Conservation (phyloP, 2,329 filamentous ascomycete species). For the Aspergillus aculeatinus region DNA sequence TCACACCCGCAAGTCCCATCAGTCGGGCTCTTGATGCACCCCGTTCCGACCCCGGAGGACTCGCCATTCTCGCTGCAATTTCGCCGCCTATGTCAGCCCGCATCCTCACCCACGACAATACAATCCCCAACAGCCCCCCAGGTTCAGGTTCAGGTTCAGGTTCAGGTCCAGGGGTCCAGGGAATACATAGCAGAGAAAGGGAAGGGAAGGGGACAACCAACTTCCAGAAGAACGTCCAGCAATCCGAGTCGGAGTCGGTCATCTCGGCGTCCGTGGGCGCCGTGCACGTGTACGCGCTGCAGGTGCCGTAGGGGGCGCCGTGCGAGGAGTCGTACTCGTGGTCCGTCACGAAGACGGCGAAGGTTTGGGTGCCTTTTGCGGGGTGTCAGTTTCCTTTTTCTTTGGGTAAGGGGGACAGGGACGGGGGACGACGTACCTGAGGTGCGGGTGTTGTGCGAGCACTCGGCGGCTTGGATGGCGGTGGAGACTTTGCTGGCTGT, state of each 20-base stretch:
- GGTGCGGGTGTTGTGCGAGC: slow-evolving; percentile 40
- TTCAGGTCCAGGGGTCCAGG: no score
- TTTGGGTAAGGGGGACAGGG: neutral
- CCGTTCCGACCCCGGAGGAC: slow-evolving; percentile 23
- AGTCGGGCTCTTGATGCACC: slow-evolving; percentile 42
- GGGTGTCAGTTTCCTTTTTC: no score
- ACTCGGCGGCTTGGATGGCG: slow-evolving; percentile 42
- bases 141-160: no score
- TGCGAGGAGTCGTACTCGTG: slow-evolving; percentile 46
- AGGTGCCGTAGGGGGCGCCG: slow-evolving; percentile 52
- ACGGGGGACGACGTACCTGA: slow-evolving; percentile 20
- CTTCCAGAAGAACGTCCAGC: slow-evolving; percentile 47
- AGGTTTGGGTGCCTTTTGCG: slow-evolving; percentile 31
- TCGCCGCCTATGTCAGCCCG: neutral
- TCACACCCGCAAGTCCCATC: slow-evolving; percentile 45
- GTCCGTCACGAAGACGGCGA: slow-evolving; percentile 43
- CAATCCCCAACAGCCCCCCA: no score
- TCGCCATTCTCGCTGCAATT: slow-evolving; percentile 16
- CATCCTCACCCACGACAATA: neutral
- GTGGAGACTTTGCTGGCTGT: slow-evolving; percentile 35
- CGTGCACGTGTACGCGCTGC: slow-evolving; percentile 44
- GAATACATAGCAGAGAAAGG: no score
- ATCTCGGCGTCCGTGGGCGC: slow-evolving; percentile 33
- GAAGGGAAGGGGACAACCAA: neutral
- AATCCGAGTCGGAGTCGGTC: slow-evolving; percentile 33